Evolutionary conservation across 2,329 filamentous ascomycete species (phyloP).

Genomic region (Amauroascus verrucosus): DNA sequence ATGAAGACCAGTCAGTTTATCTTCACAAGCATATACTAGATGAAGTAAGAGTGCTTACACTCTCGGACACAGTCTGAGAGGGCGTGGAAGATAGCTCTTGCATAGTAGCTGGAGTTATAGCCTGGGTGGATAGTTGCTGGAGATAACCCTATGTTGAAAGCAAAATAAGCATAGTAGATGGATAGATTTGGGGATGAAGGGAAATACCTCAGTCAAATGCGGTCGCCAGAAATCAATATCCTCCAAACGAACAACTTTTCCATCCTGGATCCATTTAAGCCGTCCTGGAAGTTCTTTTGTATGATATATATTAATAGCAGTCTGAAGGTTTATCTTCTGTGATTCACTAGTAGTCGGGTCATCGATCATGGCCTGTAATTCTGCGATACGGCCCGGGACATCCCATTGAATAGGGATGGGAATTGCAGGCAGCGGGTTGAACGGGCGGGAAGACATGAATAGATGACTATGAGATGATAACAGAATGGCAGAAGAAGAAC

Average conservation of each 20-base stretch:
- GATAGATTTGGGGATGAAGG: background rate
- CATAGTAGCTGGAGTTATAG: too few species aligned
- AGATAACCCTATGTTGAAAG: conserved; percentile 10
- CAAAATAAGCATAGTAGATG: conserved; percentile 5
- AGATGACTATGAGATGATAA: too few species aligned
- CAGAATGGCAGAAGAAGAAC: too few species aligned
- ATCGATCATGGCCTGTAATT: conserved; percentile 13
- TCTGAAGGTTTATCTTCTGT: conserved; percentile 14
- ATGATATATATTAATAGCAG: conserved; percentile 14
- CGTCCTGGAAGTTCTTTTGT: conserved; percentile 12
- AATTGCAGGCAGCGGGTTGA: conserved; percentile 11
- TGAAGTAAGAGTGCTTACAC: too few species aligned
- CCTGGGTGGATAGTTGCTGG: conserved; percentile 11
- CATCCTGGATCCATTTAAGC: conserved; percentile 13
- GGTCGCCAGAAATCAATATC: conserved; percentile 12
- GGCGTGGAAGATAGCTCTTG: too few species aligned
- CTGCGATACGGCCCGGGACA: conserved; percentile 13
- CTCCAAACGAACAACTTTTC: conserved; percentile 9
- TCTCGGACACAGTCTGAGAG: too few species aligned
- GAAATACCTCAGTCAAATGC: conserved; percentile 12
- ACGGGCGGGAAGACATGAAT: conserved; percentile 8
- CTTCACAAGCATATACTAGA: too few species aligned
- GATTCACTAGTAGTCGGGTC: conserved; percentile 10
- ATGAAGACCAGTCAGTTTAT: too few species aligned
- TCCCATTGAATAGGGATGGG: conserved; percentile 14